These are phyloP conservation scores for Colletotrichum sp. DNA, from an alignment of 2,329 filamentous ascomycete species.

Conservation along the genomic window DNA sequence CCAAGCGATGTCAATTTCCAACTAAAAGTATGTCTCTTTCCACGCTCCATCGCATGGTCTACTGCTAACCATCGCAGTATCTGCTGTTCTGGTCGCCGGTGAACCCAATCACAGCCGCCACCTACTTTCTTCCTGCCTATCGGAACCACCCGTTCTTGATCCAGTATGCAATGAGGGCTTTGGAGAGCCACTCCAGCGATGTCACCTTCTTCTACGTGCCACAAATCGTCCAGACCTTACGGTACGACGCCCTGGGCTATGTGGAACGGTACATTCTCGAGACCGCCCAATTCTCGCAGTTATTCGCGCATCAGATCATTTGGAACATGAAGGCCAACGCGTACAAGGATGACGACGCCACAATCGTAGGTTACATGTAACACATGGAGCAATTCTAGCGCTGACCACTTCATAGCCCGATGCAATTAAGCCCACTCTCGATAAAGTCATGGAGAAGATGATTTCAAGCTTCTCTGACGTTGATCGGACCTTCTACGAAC, in stretches of 20 bases:
- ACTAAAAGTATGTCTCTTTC: conserved; percentile 67
- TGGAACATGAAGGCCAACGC: conserved; percentile 99
- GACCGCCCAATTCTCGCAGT: conserved; percentile 95
- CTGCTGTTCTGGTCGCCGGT: conserved; percentile 91
- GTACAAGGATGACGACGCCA: conserved; percentile 94
- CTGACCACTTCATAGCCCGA: conserved; percentile 67
- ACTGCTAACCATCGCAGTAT: conserved; percentile 61
- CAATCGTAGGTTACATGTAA: conserved; percentile 65
- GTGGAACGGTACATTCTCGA: conserved; percentile 97
- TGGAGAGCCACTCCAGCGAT: conserved; percentile 95
- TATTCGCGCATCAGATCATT: conserved; percentile 99
- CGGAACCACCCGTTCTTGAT: conserved; percentile 90
- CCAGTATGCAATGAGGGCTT: conserved; percentile 93
- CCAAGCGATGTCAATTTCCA: conserved; percentile 83
- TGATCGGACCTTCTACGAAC: conserved; percentile 88
- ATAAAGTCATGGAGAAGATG: conserved; percentile 86
- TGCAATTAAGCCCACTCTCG: conserved; percentile 89
- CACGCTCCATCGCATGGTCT: neutral
- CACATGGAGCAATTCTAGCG: neutral
- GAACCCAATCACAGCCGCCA: conserved; percentile 91
- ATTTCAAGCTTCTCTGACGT: conserved; percentile 79
- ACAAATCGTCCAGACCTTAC: conserved; percentile 93
- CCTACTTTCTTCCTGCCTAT: conserved; percentile 90
- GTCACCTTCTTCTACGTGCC: conserved; percentile 99
- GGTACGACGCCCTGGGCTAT: conserved; percentile 92